Conservation (phyloP, 768 basidiomycete genomes). For the Podaxis mareebaensis region DNA sequence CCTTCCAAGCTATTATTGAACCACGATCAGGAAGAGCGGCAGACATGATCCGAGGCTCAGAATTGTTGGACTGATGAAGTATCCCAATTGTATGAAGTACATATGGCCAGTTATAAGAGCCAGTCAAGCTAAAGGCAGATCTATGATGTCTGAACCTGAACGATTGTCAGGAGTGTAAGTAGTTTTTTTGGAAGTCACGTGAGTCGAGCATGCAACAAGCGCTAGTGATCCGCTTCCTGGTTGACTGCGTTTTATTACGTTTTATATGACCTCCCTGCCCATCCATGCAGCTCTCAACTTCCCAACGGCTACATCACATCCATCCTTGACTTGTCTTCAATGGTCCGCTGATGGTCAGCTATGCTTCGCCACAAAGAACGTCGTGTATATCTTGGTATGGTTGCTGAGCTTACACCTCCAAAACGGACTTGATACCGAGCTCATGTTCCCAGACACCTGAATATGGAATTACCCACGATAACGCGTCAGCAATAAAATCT, state of each 20-base stretch:
- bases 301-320: constrained; percentile 58
- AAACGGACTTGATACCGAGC: constrained; percentile 8
- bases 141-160: too few relatives aligned
- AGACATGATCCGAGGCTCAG: neutral
- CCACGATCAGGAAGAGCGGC: neutral
- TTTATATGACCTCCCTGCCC: constrained; percentile 13
- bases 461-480: constrained; percentile 67
- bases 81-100: neutral
- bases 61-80: neutral
- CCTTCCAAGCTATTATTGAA: constrained; percentile 1
- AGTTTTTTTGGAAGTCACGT: too few relatives aligned
- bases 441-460: constrained; percentile 61
- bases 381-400: constrained; percentile 68
- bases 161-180: too few relatives aligned
- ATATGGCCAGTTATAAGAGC: too few relatives aligned
- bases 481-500: constrained; percentile 50
- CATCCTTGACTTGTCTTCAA: constrained; percentile 61
- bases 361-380: constrained; percentile 63
- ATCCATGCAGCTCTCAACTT: constrained; percentile 57
- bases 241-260: neutral
- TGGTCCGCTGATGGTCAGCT: constrained; percentile 79
- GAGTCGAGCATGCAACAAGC: too few relatives aligned
- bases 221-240: too few relatives aligned
- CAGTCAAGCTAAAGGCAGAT: too few relatives aligned
- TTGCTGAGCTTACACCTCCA: neutral